A percentile compares a stretch with the other conserved stretches of the same genome.
Evolutionary conservation across 768 basidiomycete genomes (phyloP).

Genomic region (Tulasnella sp.): DNA sequence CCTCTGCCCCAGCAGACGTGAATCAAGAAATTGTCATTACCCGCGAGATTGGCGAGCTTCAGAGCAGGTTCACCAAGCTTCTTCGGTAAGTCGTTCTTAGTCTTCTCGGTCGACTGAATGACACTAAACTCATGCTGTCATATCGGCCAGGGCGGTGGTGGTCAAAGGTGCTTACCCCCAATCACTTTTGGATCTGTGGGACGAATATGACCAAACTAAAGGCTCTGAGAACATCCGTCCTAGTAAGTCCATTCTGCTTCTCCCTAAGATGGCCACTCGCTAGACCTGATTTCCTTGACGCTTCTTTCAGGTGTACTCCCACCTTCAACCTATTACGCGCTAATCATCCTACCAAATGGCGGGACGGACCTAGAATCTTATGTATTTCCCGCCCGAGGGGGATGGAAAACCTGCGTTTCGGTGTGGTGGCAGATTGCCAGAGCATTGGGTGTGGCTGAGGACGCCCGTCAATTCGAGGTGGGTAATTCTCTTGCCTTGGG

Average conservation of each 20-base stretch:
- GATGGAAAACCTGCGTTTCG: constrained; percentile 83
- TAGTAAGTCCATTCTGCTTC: constrained; percentile 44
- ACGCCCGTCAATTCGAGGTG: constrained; percentile 82
- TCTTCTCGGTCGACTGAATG: not conserved
- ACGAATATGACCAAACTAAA: constrained; percentile 67
- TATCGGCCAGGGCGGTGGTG: constrained; percentile 61
- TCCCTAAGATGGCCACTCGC: not conserved
- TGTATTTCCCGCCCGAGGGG: constrained; percentile 49
- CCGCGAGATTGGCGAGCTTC: constrained; percentile 68
- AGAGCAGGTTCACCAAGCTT: constrained; percentile 73
- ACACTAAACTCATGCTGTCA: not conserved
- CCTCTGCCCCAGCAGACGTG: constrained; percentile 69
- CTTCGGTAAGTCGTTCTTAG: constrained; percentile 39
- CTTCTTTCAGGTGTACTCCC: constrained; percentile 60
- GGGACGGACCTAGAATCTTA: constrained; percentile 89
- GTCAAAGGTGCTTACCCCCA: constrained; percentile 84
- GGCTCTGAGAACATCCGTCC: constrained; percentile 80
- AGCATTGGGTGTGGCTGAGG: constrained; percentile 74
- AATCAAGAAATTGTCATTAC: constrained; percentile 78
- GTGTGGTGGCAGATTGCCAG: constrained; percentile 88
- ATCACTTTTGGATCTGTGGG: constrained; percentile 77
- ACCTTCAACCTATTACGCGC: constrained; percentile 74
- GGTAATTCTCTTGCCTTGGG: constrained; percentile 29
- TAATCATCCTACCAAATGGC: constrained; percentile 86
- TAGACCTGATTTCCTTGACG: not conserved